These are phyloP conservation scores for Pichia sp. DNA, from an alignment of 1,139 yeast genomes.

Conservation along the genomic window DNA sequence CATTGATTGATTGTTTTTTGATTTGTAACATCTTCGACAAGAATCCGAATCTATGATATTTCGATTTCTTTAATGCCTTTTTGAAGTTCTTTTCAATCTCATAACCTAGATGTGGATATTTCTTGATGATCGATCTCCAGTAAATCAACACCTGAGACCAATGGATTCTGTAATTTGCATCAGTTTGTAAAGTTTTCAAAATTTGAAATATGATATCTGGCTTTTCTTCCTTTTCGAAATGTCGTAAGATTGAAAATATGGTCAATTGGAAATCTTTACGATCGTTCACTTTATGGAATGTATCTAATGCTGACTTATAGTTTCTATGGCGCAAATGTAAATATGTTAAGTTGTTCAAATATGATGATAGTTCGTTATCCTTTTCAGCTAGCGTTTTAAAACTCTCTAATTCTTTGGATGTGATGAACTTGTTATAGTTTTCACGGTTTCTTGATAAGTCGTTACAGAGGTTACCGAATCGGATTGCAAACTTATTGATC, in stretches of 20 bases:
- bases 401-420: constrained; percentile 5
- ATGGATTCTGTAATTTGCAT: constrained; percentile 13
- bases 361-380: constrained; percentile 12
- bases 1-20: constrained; percentile 7
- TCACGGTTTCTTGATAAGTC: constrained; percentile 9
- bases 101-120: constrained; percentile 22
- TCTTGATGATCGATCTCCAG: constrained; percentile 24
- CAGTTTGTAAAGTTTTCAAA: constrained; percentile 9
- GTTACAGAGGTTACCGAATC: constrained; percentile 17
- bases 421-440: constrained; percentile 11
- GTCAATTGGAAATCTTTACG: constrained; percentile 14
- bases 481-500: constrained; percentile 14
- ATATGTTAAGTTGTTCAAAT: constrained; percentile 20
- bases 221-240: constrained; percentile 18
- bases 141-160: constrained; percentile 18
- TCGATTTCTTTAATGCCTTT: constrained; percentile 10
- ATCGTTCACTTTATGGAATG: constrained; percentile 10
- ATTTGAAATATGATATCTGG: constrained; percentile 17
- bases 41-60: constrained; percentile 14
- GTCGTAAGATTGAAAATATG: constrained; percentile 15
- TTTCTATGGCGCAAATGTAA: constrained; percentile 20
- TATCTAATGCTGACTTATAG: constrained; percentile 13
- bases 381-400: constrained; percentile 7
- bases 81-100: constrained; percentile 14
- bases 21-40: constrained; percentile 8